Conservation (phyloP, 805 yeast species). For the Myxozyma geophila region DNA sequence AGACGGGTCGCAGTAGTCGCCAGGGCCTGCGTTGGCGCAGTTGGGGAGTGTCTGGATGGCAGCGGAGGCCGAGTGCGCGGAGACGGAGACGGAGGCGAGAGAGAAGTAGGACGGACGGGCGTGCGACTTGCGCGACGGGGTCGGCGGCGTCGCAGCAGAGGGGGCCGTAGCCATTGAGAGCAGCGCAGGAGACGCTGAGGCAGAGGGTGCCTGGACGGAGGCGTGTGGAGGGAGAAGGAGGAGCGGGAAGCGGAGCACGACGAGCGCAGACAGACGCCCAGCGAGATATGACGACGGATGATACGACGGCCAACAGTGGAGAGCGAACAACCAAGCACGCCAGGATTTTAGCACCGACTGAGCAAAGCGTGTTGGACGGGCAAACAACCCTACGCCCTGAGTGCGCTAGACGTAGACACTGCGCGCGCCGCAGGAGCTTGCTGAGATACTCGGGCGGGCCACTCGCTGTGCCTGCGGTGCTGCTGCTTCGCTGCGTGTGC, state of each 20-base stretch:
- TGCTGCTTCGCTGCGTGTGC: too few relatives aligned
- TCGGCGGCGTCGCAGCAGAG: constrained; percentile 21
- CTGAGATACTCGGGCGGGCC: background rate
- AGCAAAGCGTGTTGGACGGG: background rate
- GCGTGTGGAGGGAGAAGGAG: background rate
- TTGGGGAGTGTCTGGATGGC: constrained; percentile 23
- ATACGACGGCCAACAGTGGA: background rate
- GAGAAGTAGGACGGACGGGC: constrained; percentile 21
- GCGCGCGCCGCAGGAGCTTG: constrained; percentile 7
- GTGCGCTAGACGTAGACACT: constrained; percentile 17
- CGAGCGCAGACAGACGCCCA: background rate
- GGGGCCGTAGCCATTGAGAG: constrained; percentile 23
- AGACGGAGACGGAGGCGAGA: constrained; percentile 23
- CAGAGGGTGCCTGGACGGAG: background rate
- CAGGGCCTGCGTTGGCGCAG: constrained; percentile 21
- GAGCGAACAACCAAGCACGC: too few relatives aligned
- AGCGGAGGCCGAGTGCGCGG: constrained; percentile 27
- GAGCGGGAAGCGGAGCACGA: background rate
- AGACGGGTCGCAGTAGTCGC: constrained; percentile 25
- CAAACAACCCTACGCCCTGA: background rate
- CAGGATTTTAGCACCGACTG: too few relatives aligned
- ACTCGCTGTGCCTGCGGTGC: too few relatives aligned
- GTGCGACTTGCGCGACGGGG: constrained; percentile 27
- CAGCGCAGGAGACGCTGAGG: background rate
- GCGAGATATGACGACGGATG: background rate